Base-by-base conservation (phyloP, 2,329 filamentous ascomycete genomes). In the Chrysoporthe puriensis region DNA sequence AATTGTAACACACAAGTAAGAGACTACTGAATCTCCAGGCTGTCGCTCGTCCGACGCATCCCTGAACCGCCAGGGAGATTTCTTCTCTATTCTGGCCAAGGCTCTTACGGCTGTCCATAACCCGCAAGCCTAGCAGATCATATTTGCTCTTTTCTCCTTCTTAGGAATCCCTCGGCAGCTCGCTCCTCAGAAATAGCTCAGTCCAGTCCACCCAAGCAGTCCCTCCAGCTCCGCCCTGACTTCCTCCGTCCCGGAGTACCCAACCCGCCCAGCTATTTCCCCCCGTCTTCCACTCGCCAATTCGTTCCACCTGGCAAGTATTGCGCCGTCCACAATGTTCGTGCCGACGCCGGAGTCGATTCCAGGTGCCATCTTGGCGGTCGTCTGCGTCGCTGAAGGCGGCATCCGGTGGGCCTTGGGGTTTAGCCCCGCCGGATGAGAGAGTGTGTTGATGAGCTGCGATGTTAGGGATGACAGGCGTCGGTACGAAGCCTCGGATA, bases 401-500 rank as follows among this genome's bases (percentile, higher is more conserved):
- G 73, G 87, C 60, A 82, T 82, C 16, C 96, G 86, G 79, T 95
- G 92, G 0, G 90, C 92, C 66, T 91, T 89, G 2, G 93, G 91
- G 78, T 98, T 98, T 62, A 97, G 83, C 0, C 92, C 93, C 8
- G 90, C 92, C 4, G 91, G 82, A 70, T 94, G 90, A 56, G 92
- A 89, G 8, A 97, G 85, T 0, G 90, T 89, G 44, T 89, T 92
- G 9, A 90, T 84, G 1, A 99, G 84, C 76, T 96, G 94, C 4
- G 90, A 91, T 59, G 94, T 88, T 4, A 99, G 83, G 1, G 92
- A 93, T 4, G 90, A 90, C 3, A 99, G 85, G 0, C 94, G 90
- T 1, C 96, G 90, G 79, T 98, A 98, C 13, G 90, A 85, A 6
- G 90, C 84, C 78, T 98, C 95, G 0, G 89, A 83, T 1, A 98